Base-by-base conservation (phyloP, 805 yeast genomes). In the Kodamaea jinghongensis region DNA sequence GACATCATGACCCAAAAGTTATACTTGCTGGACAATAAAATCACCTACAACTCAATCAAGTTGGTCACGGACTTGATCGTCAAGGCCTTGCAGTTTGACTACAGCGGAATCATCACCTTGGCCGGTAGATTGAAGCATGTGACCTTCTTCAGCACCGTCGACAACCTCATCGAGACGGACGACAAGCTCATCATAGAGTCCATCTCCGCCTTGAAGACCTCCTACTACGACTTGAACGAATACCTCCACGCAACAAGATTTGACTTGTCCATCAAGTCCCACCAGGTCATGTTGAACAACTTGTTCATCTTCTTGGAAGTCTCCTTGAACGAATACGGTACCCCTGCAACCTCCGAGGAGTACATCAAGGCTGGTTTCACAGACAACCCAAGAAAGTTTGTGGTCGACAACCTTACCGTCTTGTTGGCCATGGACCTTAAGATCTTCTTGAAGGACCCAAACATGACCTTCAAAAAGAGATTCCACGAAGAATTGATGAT, bases 401-500 rank as follows among this genome's bases (percentile, higher is more conserved):
- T 77, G 3, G 54, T 63, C 15, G 67, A 65, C 3, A 64, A 72
- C 38, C 77, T 70, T 51, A 56, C 78, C 4, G 57, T 79, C 16
- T 62, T 78, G 34, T 70, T 75, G 34, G 73, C 79, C 2, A 67
- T 76, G 59, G 81, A 79, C 50, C 60, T 81, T 36, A 67, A 72
- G 44, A 63, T 70, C 27, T 80, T 83, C 52, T 58, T 81, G 29
- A 73, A 72, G 43, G 77, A 74, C 47, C 69, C 81, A 12, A 78
- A 79, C 52, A 68, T 77, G 53, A 63, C 81, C 0, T 83, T 83
- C 61, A 79, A 75, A 45, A 82, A 81, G 58, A 60, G 70, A 22
- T 79, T 73, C 52, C 77, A 75, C 39, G 87, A 83, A 53, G 86
- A 82, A 48, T 62, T 79, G 34, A 65, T 83, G 61, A 80, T 83